Base-by-base conservation (phyloP, 169 alveolate species). In the Theileria sp. region DNA sequence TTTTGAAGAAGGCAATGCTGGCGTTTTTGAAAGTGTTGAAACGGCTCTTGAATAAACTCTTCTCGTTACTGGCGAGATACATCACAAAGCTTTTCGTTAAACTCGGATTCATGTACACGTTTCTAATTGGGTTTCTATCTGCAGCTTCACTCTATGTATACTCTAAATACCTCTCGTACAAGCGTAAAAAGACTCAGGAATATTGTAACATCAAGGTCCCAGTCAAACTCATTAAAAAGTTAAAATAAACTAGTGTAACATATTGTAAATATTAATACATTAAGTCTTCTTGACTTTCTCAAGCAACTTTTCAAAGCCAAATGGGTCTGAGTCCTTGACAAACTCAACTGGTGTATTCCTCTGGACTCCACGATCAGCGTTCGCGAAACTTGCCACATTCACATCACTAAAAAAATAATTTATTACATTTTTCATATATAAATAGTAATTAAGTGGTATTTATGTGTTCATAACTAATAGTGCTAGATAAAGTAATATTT, bases 321-420 rank as follows among this genome's bases (percentile, higher is more conserved):
- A 94, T 32, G 97, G 97, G 69, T 94, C 97, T 9, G 95, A 60
- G 54, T 93, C 96, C 87, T 93, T 92, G 36, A 86, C 80, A 80
- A 93, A 94, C 81, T 93, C 95, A 56, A 94, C 95, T 3, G 97
- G 97, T n/a, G 93, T 92, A 13, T 94, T 85, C 36, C 94, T 84
- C 58, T 80, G 88, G 30, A 70, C 80, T 34, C 71, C 68, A 28
- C 73, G 54, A 49, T 85, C 86, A 7, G 94, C 92, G 50, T 92
- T 91, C 3, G 96, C 94, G 36, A 92, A 92, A 17, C 95, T 75
- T 21, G 94, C 92, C 65, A 84, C 91, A 80, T 91, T 92, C 60
- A 49, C 36, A 12, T 77, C 86, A 25, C 75, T 83, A 25, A 68
- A 93, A 34, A 72, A 61, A 58, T 76, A 81, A 56, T 56, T 56